Evolutionary conservation across 1,284 basidiomycete species (phyloP).

Genomic region (Microbotryum silenes-acaulis): DNA sequence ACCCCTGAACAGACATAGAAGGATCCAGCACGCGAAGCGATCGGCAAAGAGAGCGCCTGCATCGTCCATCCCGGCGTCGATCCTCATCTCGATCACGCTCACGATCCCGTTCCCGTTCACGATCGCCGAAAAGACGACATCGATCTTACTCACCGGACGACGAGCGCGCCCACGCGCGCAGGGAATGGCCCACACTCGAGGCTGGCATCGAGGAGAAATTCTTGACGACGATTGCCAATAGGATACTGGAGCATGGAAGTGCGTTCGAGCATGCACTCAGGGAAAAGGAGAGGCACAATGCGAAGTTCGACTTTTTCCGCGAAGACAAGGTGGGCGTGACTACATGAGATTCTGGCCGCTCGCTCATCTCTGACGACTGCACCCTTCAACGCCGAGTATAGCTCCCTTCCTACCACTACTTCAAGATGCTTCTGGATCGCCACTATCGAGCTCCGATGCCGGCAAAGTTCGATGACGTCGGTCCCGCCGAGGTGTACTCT

Average conservation of each 20-base stretch:
- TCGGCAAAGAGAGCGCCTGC: constrained; percentile 30
- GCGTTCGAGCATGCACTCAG: constrained; percentile 67
- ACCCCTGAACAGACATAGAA: constrained; percentile 5
- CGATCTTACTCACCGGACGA: constrained; percentile 8
- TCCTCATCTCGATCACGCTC: constrained; percentile 28
- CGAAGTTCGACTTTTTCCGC: constrained; percentile 71
- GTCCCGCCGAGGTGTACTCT: constrained; percentile 75
- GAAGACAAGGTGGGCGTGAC: constrained; percentile 53
- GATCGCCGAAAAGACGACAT: constrained; percentile 25
- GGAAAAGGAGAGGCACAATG: constrained; percentile 68
- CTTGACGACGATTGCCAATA: constrained; percentile 71
- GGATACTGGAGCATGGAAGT: constrained; percentile 70
- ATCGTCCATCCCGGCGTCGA: constrained; percentile 40
- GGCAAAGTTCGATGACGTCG: constrained; percentile 78
- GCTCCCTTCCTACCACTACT: constrained; percentile 74
- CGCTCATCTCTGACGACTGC: neutral
- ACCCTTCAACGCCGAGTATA: constrained; percentile 38
- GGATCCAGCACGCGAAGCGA: neutral
- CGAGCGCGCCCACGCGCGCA: constrained; percentile 35
- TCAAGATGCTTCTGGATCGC: constrained; percentile 63
- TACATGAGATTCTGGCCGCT: neutral
- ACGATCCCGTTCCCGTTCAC: constrained; percentile 33
- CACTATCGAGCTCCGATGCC: constrained; percentile 50
- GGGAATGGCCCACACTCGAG: constrained; percentile 51
- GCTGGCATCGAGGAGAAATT: constrained; percentile 64